These are phyloP conservation scores for Syzygium jambos DNA, from an alignment of 345 rosid species.

Conservation along the genomic window DNA sequence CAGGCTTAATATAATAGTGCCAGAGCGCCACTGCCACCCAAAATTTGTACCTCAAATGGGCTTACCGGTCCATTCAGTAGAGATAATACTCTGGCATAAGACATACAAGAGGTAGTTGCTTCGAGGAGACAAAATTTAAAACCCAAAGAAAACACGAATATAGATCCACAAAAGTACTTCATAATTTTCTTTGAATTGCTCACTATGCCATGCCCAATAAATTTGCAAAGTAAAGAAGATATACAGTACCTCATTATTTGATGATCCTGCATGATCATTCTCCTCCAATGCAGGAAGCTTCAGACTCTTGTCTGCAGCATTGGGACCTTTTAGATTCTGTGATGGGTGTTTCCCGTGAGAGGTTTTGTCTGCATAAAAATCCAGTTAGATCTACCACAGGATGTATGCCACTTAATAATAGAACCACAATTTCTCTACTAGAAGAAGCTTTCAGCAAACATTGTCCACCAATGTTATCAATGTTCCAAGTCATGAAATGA, in stretches of 20 bases:
- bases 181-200: background rate
- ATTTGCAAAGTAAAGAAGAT: background rate
- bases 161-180: background rate
- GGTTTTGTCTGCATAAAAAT: conserved; percentile 6
- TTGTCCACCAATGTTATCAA: background rate
- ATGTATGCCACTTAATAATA: background rate
- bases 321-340: background rate
- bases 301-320: conserved; percentile 4
- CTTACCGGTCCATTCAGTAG: background rate
- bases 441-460: background rate
- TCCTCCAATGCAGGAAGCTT: conserved; percentile 13
- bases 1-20: background rate
- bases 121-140: background rate
- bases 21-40: background rate
- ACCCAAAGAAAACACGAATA: background rate
- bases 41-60: background rate
- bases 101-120: background rate
- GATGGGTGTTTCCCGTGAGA: background rate
- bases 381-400: background rate
- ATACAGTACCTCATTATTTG: conserved; percentile 20
- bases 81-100: background rate
- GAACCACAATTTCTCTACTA: background rate
- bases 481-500: background rate
- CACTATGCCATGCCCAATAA: background rate
- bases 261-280: conserved; percentile 7